Evolutionary conservation across 2,329 filamentous ascomycete genomes (phyloP).

Genomic region (Botrytis byssoidea): DNA sequence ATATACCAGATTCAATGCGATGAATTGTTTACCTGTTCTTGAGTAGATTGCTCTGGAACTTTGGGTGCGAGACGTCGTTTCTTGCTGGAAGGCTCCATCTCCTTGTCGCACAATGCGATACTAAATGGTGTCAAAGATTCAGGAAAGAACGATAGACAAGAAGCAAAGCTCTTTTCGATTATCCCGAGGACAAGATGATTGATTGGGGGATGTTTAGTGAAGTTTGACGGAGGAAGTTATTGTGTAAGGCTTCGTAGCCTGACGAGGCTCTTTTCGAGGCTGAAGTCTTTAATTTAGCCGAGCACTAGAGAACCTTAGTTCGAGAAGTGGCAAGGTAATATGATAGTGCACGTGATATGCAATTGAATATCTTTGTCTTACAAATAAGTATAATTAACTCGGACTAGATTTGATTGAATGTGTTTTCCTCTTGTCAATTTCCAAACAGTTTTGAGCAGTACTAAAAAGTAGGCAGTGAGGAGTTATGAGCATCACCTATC

Average conservation of each 20-base stretch:
- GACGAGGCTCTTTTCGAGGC: slow-evolving; percentile 22
- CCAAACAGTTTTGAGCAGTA: background rate
- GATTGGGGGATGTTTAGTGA: background rate
- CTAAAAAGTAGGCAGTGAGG: background rate
- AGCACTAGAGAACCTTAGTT: slow-evolving; percentile 4
- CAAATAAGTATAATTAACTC: background rate
- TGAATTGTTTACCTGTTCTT: slow-evolving; percentile 36
- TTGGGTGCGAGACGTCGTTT: slow-evolving; percentile 41
- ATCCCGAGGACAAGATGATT: slow-evolving; percentile 11
- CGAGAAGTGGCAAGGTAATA: slow-evolving; percentile 3
- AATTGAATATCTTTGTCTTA: background rate
- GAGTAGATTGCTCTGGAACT: slow-evolving; percentile 36
- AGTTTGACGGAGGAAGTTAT: slow-evolving; percentile 14
- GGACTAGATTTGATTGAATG: background rate
- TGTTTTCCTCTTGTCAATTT: background rate
- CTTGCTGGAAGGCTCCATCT: slow-evolving; percentile 37
- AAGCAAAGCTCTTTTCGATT: slow-evolving; percentile 5
- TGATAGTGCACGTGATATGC: background rate
- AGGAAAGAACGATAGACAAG: background rate
- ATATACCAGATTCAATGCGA: slow-evolving; percentile 4
- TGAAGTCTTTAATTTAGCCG: slow-evolving; percentile 21
- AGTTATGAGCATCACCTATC: background rate
- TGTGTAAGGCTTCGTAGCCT: slow-evolving; percentile 23
- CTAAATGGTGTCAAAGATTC: background rate
- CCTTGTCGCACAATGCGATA: slow-evolving; percentile 18